Conservation (phyloP, 805 yeast genomes). For the Lipomyces lipofer region DNA sequence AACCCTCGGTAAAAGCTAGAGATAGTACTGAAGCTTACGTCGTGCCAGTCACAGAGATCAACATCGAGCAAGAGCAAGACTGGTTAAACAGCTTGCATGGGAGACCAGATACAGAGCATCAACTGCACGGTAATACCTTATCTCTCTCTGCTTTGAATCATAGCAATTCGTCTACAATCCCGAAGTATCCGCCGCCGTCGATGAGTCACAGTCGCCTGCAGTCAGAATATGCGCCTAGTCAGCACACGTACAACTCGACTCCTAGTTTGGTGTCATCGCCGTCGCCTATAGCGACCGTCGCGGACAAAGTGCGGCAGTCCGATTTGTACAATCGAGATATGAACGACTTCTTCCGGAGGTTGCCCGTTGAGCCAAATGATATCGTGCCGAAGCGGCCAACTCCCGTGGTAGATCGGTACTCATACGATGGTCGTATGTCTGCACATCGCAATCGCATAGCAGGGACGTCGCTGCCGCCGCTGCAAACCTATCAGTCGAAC, state of each 20-base stretch:
- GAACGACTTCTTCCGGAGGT: slow-evolving; percentile 35
- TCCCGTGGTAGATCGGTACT: slow-evolving; percentile 17
- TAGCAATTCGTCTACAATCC: not conserved
- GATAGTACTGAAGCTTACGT: not conserved
- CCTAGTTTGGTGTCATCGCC: slow-evolving; percentile 6
- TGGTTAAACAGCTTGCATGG: not conserved
- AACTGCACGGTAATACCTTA: not conserved
- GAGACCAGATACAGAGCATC: not conserved
- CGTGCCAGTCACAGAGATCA: not conserved
- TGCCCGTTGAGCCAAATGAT: slow-evolving; percentile 14
- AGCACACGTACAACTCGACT: slow-evolving; percentile 23
- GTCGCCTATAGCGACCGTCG: slow-evolving; percentile 3
- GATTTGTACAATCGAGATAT: slow-evolving; percentile 36
- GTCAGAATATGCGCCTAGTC: slow-evolving; percentile 5
- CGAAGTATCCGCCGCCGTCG: not conserved
- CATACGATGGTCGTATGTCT: slow-evolving; percentile 18
- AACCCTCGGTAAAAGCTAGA: too few relatives aligned
- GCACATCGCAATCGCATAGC: slow-evolving; percentile 19
- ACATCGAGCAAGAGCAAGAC: slow-evolving; percentile 1
- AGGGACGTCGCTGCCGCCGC: slow-evolving; percentile 12
- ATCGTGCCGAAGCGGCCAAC: slow-evolving; percentile 24
- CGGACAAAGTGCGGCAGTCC: slow-evolving; percentile 9
- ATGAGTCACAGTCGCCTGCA: slow-evolving; percentile 9
- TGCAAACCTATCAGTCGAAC: not conserved
- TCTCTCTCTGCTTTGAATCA: slow-evolving; percentile 3